These are phyloP conservation scores for Fennellomyces sp. DNA, from an alignment of 371 early-diverging fungal species.

Conservation along the genomic window DNA sequence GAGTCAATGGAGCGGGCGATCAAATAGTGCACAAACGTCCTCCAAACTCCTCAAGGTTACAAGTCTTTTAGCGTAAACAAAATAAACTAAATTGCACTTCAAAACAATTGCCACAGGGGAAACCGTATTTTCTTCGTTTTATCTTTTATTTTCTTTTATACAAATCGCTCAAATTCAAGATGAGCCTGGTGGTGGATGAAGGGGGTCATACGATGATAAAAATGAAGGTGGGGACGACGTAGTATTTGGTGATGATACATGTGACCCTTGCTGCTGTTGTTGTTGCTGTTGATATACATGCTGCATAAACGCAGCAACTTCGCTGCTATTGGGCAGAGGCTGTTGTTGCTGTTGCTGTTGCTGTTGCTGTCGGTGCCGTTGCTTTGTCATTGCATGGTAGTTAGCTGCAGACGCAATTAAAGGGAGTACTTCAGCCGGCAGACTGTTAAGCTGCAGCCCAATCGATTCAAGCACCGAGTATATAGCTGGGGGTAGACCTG, in stretches of 20 bases:
- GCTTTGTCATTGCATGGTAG: constrained; percentile 24
- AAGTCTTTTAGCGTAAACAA: no score
- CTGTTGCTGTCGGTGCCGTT: constrained; percentile 14
- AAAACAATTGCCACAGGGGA: no score
- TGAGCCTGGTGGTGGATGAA: background rate
- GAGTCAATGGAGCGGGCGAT: constrained; percentile 1
- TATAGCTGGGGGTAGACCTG: constrained; percentile 8
- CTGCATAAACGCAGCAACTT: constrained; percentile 4
- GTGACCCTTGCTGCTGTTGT: background rate
- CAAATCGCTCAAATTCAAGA: background rate
- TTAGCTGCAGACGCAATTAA: constrained; percentile 25
- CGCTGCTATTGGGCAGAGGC: background rate
- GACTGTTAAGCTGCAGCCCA: constrained; percentile 18
- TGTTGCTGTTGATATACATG: constrained; percentile 13
- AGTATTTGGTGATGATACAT: background rate
- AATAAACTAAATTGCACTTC: no score
- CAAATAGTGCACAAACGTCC: background rate
- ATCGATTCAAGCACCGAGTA: constrained; percentile 21
- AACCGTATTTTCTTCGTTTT: no score
- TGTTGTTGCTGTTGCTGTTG: constrained; percentile 2
- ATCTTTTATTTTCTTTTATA: background rate
- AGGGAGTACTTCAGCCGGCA: constrained; percentile 24
- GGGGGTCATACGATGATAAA: background rate
- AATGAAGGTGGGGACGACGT: background rate
- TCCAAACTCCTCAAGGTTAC: no score